Conservation (phyloP, 106 monocot genomes). For the Allium fistulosum region DNA sequence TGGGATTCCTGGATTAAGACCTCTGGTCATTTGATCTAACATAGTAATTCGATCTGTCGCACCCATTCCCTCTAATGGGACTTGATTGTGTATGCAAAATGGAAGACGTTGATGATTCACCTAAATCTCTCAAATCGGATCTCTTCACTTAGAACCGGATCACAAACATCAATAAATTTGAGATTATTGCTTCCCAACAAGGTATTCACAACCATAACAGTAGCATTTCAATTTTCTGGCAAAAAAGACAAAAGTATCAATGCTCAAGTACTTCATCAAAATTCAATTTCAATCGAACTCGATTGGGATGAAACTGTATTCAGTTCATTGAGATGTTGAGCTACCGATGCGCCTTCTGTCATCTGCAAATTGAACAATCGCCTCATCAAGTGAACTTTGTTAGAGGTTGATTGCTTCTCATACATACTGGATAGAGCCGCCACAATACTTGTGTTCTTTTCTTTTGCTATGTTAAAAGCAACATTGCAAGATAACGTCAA, state of each 20-base stretch:
- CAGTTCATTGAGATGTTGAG: slow-evolving; percentile 1
- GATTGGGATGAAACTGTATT: neutral
- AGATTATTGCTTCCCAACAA: neutral
- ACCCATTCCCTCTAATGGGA: slow-evolving; percentile 1
- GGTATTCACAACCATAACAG: neutral
- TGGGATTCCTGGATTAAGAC: neutral
- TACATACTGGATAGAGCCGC: neutral
- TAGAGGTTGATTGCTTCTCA: neutral
- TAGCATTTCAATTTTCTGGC: slow-evolving; percentile 3
- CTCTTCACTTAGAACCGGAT: too few species aligned
- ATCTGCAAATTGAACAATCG: neutral
- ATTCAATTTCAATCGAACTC: neutral
- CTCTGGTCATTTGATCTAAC: neutral
- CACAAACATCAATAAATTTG: neutral
- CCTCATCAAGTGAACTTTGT: neutral
- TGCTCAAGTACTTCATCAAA: neutral
- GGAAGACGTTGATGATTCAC: neutral
- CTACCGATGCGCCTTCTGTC: neutral
- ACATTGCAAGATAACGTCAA: neutral
- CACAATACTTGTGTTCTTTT: neutral
- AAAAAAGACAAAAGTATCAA: slow-evolving; percentile 7
- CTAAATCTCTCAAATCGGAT: too few species aligned
- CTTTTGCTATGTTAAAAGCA: neutral
- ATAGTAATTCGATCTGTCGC: neutral
- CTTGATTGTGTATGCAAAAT: too few species aligned